Base-by-base conservation (phyloP, 176 grass and related monocot species). In the Cocos nucifera region DNA sequence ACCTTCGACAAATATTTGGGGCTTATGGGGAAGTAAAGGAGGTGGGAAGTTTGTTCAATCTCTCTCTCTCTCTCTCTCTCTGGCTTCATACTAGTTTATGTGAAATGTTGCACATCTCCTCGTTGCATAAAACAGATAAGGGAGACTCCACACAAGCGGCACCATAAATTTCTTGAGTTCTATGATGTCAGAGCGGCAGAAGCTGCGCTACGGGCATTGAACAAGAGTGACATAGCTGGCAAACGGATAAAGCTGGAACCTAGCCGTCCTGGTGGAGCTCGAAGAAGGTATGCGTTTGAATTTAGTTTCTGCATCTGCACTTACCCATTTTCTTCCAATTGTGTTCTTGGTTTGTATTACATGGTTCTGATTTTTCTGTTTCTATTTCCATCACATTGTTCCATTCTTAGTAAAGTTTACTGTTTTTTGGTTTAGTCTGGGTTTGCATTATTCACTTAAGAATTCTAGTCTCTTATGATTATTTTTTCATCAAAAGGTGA, bases 121-220 rank as follows among this genome's bases (percentile, higher is more conserved):
- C 17, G 49, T 16, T 17, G 24, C 16, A 8, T 17, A 27, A 35
- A 61, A 56, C 70, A 83, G 74, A 83, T 83, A 69, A 83, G 80
- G 60, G 75, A 84, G 70, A 79, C 81, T 39, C 81, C 81, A 61
- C 71, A 84, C 53, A 84, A 84, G 60, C 59, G 66, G 10, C 75
- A 79, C 66, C 75, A 84, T 57, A 84, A 73, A 62, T 84, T 84
- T 79, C 79, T 84, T 0, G 81, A 84, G 21, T 84, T 84, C 56
- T 79, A 84, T 62, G 81, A 84, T 79, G 71, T 84, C 19, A 75
- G 81, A 59, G 76, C 70, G 17, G 81, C 81, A 66, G 76, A 84
- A 84, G 69, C 58, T 54, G 75, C 80, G 32, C 80, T 83, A 26
- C 75, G 58, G 4, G 69, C 75, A 59, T 53, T 83, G 54, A 83